Conservation (phyloP, 2,329 filamentous ascomycete species). For the Aspergillus carbonarius region DNA sequence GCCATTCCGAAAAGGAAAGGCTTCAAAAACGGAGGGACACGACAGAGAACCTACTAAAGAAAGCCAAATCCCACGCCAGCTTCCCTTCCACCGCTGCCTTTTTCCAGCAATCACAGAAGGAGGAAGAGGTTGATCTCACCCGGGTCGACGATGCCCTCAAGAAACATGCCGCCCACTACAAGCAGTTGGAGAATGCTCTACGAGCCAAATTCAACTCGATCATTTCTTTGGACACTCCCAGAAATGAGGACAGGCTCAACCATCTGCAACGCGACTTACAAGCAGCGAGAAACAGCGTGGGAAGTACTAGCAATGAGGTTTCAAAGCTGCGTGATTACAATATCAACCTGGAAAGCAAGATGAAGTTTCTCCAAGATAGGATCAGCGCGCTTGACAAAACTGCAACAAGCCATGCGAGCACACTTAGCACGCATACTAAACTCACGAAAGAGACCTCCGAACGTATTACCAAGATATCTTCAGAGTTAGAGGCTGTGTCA, state of each 20-base stretch:
- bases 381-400: not conserved
- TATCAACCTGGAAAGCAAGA: not conserved
- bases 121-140: conserved; percentile 20
- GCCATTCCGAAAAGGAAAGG: conserved; percentile 27
- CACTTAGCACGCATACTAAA: not conserved
- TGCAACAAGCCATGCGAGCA: not conserved
- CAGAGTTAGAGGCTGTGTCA: not conserved
- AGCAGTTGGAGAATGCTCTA: conserved; percentile 16
- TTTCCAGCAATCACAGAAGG: conserved; percentile 20
- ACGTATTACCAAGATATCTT: not conserved
- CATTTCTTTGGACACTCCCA: not conserved
- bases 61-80: conserved; percentile 17
- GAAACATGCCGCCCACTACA: conserved; percentile 15
- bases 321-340: not conserved
- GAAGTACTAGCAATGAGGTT: not conserved
- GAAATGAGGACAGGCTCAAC: conserved; percentile 10
- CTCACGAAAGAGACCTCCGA: not conserved
- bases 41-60: conserved; percentile 39
- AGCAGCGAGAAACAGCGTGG: not conserved
- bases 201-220: conserved; percentile 10
- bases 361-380: conserved; percentile 4
- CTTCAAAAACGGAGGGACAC: conserved; percentile 31
- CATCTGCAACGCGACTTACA: conserved; percentile 20
- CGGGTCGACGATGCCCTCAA: conserved; percentile 23
- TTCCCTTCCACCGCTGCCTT: conserved; percentile 27